Conservation (phyloP, 192 early-diverging fungal species). For the Pilobolus umbonatus region DNA sequence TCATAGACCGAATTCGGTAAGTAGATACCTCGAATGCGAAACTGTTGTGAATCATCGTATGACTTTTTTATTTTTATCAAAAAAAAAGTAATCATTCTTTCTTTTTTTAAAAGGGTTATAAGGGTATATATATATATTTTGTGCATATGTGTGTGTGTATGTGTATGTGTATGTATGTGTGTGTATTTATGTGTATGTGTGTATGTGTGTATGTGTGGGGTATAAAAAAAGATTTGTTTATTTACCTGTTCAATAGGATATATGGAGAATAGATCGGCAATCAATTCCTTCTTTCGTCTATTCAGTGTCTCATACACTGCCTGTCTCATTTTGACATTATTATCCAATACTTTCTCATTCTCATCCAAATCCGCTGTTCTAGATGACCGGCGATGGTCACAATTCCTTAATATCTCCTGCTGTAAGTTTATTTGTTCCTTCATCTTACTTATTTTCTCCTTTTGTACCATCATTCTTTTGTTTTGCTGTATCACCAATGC, state of each 20-base stretch:
- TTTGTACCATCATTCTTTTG: not conserved
- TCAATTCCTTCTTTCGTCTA: constrained; percentile 42
- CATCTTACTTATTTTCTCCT: not conserved
- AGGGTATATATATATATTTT: not conserved
- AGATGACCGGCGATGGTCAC: not conserved
- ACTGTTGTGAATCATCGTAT: constrained; percentile 36
- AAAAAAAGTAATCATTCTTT: not conserved
- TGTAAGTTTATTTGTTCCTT: constrained; percentile 2
- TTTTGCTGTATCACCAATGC: not conserved
- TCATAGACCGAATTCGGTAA: constrained; percentile 54
- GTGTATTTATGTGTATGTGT: too few species aligned
- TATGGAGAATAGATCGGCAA: constrained; percentile 54
- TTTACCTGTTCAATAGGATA: constrained; percentile 54
- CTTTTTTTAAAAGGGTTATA: not conserved
- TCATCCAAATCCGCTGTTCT: constrained; percentile 15
- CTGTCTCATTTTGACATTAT: constrained; percentile 28
- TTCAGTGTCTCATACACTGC: constrained; percentile 21
- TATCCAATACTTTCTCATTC: constrained; percentile 17
- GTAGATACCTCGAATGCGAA: constrained; percentile 46
- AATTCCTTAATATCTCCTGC: not conserved
- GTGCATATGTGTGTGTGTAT: too few species aligned
- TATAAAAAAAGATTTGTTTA: not conserved
- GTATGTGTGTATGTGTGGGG: too few species aligned
- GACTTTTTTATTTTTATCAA: constrained; percentile 30
- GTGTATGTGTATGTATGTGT: too few species aligned